Evolutionary conservation across 345 rosid genomes (phyloP).

Genomic region (Citrus mangshanensis): DNA sequence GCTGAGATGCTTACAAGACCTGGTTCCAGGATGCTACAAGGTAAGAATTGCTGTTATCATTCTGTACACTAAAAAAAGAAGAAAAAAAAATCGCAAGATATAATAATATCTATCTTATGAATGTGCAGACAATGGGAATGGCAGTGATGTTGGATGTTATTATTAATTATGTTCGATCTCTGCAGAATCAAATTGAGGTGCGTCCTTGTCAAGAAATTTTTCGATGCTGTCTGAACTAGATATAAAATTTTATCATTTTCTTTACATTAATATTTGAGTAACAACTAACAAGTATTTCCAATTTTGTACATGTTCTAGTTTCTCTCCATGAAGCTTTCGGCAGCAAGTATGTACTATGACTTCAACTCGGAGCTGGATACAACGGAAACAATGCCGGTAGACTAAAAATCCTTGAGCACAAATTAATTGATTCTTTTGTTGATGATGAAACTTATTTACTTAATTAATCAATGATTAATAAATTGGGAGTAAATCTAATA

Average conservation of each 20-base stretch:
- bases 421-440: no score
- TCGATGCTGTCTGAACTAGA: neutral
- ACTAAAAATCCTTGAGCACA: neutral
- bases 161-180: constrained; percentile 55
- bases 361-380: constrained; percentile 34
- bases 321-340: constrained; percentile 61
- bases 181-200: constrained; percentile 70
- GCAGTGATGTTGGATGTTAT: constrained; percentile 65
- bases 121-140: constrained; percentile 70
- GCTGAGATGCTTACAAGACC: constrained; percentile 55
- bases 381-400: constrained; percentile 27
- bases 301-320: constrained; percentile 24
- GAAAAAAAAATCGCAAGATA: no score
- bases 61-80: neutral
- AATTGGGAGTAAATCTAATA: neutral
- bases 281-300: neutral
- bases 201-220: neutral
- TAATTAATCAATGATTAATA: no score
- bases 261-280: neutral
- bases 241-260: neutral
- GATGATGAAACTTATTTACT: no score
- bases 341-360: constrained; percentile 45
- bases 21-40: constrained; percentile 79
- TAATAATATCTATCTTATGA: neutral
- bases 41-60: constrained; percentile 9